These are phyloP conservation scores for Lasiosphaeris hirsuta DNA, from an alignment of 495 filamentous ascomycete species.

Conservation along the genomic window DNA sequence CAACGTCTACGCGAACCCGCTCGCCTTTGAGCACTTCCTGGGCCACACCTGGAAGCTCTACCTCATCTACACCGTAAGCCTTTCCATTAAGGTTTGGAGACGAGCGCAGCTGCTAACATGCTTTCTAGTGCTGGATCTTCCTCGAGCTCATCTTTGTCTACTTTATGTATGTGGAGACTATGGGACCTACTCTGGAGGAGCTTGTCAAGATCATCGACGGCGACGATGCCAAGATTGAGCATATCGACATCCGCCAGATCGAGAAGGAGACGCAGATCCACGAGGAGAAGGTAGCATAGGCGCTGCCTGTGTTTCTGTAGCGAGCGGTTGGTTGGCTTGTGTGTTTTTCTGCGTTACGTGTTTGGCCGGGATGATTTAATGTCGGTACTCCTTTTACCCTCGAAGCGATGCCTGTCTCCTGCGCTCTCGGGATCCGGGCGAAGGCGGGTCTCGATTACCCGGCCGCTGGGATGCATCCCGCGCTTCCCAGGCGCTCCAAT, in stretches of 20 bases:
- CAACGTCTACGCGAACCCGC: conserved; percentile 59
- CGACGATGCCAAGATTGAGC: conserved; percentile 48
- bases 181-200: conserved; percentile 62
- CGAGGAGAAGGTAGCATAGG: conserved; percentile 25
- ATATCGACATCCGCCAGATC: conserved; percentile 40
- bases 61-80: conserved; percentile 56
- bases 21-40: conserved; percentile 52
- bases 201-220: conserved; percentile 61
- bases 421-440: too few relatives aligned
- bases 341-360: too few relatives aligned
- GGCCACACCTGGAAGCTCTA: conserved; percentile 56
- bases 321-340: too few relatives aligned
- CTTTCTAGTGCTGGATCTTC: conserved; percentile 49
- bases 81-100: background rate
- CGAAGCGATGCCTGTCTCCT: background rate
- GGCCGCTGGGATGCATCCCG: background rate
- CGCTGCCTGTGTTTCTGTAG: background rate
- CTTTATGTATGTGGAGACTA: conserved; percentile 66
- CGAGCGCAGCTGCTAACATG: background rate
- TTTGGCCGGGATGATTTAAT: too few relatives aligned
- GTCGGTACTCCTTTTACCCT: background rate
- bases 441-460: background rate
- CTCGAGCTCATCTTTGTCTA: conserved; percentile 58
- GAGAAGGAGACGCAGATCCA: conserved; percentile 32
- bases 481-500: background rate